Evolutionary conservation across 345 rosid species (phyloP), one percentile per base, ranked within the genome.

Genomic region (Bruguiera sexangula): DNA sequence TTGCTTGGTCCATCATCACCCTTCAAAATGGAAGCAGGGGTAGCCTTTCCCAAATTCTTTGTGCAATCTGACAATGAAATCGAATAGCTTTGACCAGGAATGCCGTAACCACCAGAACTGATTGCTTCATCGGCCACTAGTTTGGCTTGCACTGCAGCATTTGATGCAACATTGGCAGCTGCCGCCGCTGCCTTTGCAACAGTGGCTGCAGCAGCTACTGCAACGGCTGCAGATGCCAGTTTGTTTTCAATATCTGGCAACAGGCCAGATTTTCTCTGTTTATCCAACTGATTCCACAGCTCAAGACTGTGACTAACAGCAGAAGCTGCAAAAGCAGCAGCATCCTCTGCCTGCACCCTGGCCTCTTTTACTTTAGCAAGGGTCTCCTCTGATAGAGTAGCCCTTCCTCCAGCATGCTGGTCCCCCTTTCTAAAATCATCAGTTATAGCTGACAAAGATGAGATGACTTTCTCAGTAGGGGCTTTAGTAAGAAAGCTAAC

Each of bases 151-250:
- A 96, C 73, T 55, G 99, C 98, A 69, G 99, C 98, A 85, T 79
- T 83, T 30, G 94, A 85, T 69, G 99, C 98, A 54, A 96, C 97
- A 79, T 82, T 89, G 66, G 98, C 97, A 58, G 97, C 97, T 16
- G 98, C 98, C 63, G 99, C 95, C 60, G 99, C 99, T 15, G 97
- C 98, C 76, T 87, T 92, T 48, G 98, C 99, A 81, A 92, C 96
- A 51, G 99, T 87, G 75, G 97, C 90, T 3, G 99, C 98, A 32
- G 96, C 90, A 54, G 96, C 88, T 66, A 87, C 74, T 21, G 96
- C 91, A 84, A 82, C 85, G 63, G 96, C 95, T 67, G 98, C 98
- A n/a, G 89, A 88, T 72, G 91, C 87, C 79, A 96, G 74, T 67
- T 79, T 88, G 63, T 79, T 80, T 82, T 92, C 91, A 67, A 76